phyloP scores from a whole-genome alignment of 2,329 filamentous ascomycete genomes.

The Epichloe uncinata region DNA sequence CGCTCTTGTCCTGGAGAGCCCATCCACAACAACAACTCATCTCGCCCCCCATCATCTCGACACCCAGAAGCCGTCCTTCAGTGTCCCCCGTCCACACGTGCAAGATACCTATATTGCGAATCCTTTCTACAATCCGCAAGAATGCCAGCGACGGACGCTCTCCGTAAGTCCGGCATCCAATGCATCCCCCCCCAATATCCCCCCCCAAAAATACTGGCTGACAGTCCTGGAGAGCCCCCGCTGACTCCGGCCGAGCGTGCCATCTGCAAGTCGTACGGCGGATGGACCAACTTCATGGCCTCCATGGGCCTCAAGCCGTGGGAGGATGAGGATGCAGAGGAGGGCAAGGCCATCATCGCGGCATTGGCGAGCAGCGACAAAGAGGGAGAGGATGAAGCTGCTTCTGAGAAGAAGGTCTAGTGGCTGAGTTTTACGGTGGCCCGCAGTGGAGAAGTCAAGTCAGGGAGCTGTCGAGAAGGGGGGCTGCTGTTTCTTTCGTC shows the following conservation, averaged over 20 bases:
- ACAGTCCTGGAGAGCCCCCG: neutral
- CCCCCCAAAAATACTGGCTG: neutral
- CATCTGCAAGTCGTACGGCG: slow-evolving; percentile 1
- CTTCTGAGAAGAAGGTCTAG: neutral
- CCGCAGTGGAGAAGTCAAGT: neutral
- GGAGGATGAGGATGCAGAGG: neutral
- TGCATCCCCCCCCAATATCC: too few relatives aligned
- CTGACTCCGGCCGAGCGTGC: neutral
- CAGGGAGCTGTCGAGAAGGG: neutral
- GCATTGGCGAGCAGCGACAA: neutral
- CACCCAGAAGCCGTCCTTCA: too few relatives aligned
- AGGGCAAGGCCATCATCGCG: slow-evolving; percentile 3
- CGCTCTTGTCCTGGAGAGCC: too few relatives aligned
- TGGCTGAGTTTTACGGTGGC: neutral
- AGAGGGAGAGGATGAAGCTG: neutral
- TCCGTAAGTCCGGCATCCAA: neutral
- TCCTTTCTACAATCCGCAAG: neutral
- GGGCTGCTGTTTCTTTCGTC: too few relatives aligned
- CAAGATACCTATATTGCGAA: too few relatives aligned
- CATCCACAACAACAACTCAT: too few relatives aligned
- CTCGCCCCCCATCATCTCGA: too few relatives aligned
- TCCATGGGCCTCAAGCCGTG: slow-evolving; percentile 2
- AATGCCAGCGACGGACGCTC: neutral
- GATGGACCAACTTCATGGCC: slow-evolving; percentile 3
- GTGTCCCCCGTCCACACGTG: too few relatives aligned